Percentiles rank a stretch among this genome's conserved stretches.
Conservation (phyloP, 2,329 filamentous ascomycete species). For the Thermothelomyces thermophilus region DNA sequence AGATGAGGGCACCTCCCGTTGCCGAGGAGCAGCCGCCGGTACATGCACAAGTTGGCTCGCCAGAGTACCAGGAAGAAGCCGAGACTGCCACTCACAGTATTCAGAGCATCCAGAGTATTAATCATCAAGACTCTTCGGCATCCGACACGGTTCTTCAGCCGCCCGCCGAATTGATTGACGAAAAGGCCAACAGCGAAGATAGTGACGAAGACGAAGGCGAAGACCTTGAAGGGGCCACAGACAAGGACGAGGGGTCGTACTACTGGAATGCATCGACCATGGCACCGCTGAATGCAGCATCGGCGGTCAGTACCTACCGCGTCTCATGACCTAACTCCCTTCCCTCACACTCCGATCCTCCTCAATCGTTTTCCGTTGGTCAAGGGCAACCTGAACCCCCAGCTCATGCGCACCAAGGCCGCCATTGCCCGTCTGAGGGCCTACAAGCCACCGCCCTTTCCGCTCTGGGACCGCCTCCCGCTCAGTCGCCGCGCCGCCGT, state of each 20-base stretch:
- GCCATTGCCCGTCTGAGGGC: constrained; percentile 55
- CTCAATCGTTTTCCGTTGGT: not conserved
- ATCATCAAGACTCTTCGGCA: constrained; percentile 11
- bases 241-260: constrained; percentile 36
- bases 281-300: constrained; percentile 49
- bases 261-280: constrained; percentile 55
- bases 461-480: constrained; percentile 56
- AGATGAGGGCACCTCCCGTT: constrained; percentile 13
- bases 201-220: not conserved
- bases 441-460: constrained; percentile 54
- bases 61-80: constrained; percentile 13
- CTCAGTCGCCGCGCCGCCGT: constrained; percentile 73
- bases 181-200: not conserved
- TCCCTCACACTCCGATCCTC: no score
- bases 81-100: constrained; percentile 22
- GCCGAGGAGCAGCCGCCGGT: constrained; percentile 2
- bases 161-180: constrained; percentile 1
- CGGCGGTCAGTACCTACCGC: constrained; percentile 41
- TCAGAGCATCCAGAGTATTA: not conserved
- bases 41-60: not conserved
- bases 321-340: not conserved
- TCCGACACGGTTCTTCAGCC: constrained; percentile 1
- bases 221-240: constrained; percentile 18
- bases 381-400: constrained; percentile 3
- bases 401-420: constrained; percentile 35